Conservation (phyloP, 371 early-diverging fungal species). For the Mortierella sp. region DNA sequence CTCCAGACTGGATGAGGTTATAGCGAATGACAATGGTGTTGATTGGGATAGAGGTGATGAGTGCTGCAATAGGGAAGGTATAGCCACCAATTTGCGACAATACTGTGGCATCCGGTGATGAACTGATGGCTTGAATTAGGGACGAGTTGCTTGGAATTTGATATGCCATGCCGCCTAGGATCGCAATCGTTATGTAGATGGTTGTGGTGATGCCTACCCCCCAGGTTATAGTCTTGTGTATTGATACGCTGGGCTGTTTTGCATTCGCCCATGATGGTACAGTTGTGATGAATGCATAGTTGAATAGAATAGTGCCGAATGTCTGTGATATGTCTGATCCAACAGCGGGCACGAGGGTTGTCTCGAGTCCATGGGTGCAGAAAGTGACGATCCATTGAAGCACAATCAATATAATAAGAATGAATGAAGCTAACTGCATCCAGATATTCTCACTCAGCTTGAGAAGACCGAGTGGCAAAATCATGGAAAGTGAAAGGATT, state of each 20-base stretch:
- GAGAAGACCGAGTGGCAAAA: constrained; percentile 68
- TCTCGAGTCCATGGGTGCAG: constrained; percentile 62
- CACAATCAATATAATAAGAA: constrained; percentile 62
- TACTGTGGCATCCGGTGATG: constrained; percentile 56
- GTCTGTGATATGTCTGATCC: constrained; percentile 64
- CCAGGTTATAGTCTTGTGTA: constrained; percentile 65
- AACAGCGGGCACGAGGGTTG: constrained; percentile 60
- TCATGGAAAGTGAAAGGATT: constrained; percentile 63
- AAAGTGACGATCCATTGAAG: constrained; percentile 71
- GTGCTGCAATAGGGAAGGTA: constrained; percentile 77
- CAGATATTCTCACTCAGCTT: constrained; percentile 70
- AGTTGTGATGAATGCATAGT: constrained; percentile 72
- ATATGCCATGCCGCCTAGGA: constrained; percentile 70
- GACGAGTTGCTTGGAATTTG: constrained; percentile 61
- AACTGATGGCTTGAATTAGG: constrained; percentile 62
- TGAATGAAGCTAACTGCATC: constrained; percentile 66
- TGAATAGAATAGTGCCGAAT: constrained; percentile 72
- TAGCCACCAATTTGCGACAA: constrained; percentile 73
- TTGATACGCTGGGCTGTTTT: constrained; percentile 63
- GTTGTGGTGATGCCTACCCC: constrained; percentile 64
- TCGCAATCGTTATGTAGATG: constrained; percentile 62
- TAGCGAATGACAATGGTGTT: constrained; percentile 78
- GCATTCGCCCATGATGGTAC: constrained; percentile 76
- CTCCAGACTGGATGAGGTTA: constrained; percentile 74
- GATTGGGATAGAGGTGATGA: constrained; percentile 84